These are phyloP conservation scores for Magnaporthiopsis incrustans DNA, from an alignment of 2,329 filamentous ascomycete genomes.

Conservation along the genomic window DNA sequence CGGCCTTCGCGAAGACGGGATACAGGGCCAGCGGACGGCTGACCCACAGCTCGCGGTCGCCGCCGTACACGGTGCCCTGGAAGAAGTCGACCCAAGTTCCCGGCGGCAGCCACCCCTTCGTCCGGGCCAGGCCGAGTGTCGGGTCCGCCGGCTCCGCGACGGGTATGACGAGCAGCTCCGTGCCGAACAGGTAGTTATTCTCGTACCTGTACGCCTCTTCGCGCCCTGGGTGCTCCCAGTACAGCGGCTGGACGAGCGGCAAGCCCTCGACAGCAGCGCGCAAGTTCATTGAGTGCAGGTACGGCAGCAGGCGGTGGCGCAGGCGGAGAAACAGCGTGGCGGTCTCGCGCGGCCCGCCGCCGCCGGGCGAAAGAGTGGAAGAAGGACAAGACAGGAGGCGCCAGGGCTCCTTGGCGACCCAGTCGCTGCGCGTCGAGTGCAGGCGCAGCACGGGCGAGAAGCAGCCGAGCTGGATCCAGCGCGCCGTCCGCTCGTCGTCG, in stretches of 20 bases:
- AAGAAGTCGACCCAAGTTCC: constrained; percentile 50
- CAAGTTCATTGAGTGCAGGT: constrained; percentile 50
- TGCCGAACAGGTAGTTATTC: constrained; percentile 54
- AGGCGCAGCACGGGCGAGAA: constrained; percentile 55
- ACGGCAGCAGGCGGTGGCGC: constrained; percentile 52
- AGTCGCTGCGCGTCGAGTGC: constrained; percentile 49
- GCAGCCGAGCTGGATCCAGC: constrained; percentile 55
- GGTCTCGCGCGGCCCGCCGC: constrained; percentile 30
- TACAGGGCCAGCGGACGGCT: constrained; percentile 39
- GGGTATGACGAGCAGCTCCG: constrained; percentile 46
- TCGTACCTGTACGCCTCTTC: constrained; percentile 47
- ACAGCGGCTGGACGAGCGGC: constrained; percentile 53
- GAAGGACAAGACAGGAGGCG: constrained; percentile 28
- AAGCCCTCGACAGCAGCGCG: constrained; percentile 33
- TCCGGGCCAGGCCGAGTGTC: constrained; percentile 36
- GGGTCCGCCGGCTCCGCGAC: constrained; percentile 42
- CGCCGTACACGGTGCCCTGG: constrained; percentile 48
- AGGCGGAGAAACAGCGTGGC: constrained; percentile 44
- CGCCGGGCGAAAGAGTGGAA: no score
- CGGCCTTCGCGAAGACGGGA: constrained; percentile 47
- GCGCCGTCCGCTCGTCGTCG: constrained; percentile 49
- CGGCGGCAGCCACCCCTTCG: constrained; percentile 49
- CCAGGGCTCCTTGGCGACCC: constrained; percentile 58
- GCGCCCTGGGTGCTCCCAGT: constrained; percentile 47
- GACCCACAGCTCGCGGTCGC: constrained; percentile 41